phyloP scores from a whole-genome alignment of 306 rosid species.

The Begonia peltatifolia region DNA sequence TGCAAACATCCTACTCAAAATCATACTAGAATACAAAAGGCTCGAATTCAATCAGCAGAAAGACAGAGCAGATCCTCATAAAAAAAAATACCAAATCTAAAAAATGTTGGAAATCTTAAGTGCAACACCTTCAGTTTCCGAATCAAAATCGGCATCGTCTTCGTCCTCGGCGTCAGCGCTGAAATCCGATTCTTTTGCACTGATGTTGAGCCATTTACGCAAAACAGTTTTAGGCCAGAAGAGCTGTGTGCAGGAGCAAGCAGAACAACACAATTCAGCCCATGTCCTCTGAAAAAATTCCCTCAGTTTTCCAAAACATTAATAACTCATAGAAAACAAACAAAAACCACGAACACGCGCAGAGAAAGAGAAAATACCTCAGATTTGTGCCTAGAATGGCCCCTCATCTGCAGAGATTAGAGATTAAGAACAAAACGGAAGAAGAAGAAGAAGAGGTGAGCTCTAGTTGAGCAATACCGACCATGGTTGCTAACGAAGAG shows the following conservation, averaged over 20 bases:
- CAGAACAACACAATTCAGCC: slow-evolving; percentile 54
- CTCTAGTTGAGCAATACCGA: no score
- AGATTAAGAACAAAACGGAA: slow-evolving; percentile 1
- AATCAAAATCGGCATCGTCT: slow-evolving; percentile 26
- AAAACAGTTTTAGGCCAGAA: slow-evolving; percentile 63
- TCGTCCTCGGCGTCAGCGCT: slow-evolving; percentile 60
- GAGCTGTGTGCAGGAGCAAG: slow-evolving; percentile 45
- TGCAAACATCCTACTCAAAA: slow-evolving; percentile 5
- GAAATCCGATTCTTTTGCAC: slow-evolving; percentile 39
- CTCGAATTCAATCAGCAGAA: no score
- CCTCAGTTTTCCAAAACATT: slow-evolving; percentile 30
- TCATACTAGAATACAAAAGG: neutral
- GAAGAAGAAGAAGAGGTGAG: slow-evolving; percentile 3
- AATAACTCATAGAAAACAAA: slow-evolving; percentile 16
- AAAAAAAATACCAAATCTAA: neutral
- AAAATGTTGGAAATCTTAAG: no score
- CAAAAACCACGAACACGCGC: neutral
- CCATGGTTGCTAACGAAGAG: no score
- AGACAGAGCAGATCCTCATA: neutral
- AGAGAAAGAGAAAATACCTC: slow-evolving; percentile 27
- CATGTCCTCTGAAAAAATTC: slow-evolving; percentile 53
- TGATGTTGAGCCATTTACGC: slow-evolving; percentile 76
- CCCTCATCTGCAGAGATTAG: slow-evolving; percentile 30
- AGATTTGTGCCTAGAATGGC: slow-evolving; percentile 24
- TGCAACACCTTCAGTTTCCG: slow-evolving; percentile 41